Evolutionary conservation across 768 basidiomycete species (phyloP), one percentile per base, ranked within the genome.

Genomic region (Tylopilus felleus): DNA sequence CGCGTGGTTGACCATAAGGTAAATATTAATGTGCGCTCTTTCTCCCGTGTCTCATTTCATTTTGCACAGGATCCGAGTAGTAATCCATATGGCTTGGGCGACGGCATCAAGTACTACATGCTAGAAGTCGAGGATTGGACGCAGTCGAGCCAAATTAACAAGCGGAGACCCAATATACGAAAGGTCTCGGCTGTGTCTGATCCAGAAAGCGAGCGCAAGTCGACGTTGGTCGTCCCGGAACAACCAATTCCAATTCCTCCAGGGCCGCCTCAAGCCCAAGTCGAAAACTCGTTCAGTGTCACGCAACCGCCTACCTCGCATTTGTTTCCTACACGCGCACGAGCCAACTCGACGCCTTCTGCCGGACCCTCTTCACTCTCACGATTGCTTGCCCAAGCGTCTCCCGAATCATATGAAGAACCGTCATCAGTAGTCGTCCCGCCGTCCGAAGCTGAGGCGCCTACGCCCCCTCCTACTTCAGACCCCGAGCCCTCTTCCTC

Each of bases 91-190:
- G 85, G 86, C 1, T 79, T 96, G 8, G 85, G 87, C 2, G 86
- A 92, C 58, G 93, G 93, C 27, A 85, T 92, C 55, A 95, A 95
- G 72, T 95, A 90, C 61, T 94, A 91, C 69, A 88, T 93, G 84
- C 81, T 95, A 19, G 89, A 94, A 71, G 93, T 94, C 21, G 93
- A 96, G 67, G 90, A 92, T 61, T 96, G 93, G 92, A 91, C 88
- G 2, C 88, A 91, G 61, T 83, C 86, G 1, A 79, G 76, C 45
- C 79, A 73, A 44, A 60, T 80, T 35, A 81, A 81, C 53, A 88
- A 86, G 67, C 81, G 85, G 43, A 77, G 81, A 46, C 69, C 72
- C 29, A 76, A 76, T 8, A 77, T 78, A 9, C 80, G 77, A 64
- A 87, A 84, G 62, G 64, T 73, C 17, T 73, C 77, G 17, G 62